Base-by-base conservation (phyloP, 148 eudicot species). In the Camellia granthamiana region DNA sequence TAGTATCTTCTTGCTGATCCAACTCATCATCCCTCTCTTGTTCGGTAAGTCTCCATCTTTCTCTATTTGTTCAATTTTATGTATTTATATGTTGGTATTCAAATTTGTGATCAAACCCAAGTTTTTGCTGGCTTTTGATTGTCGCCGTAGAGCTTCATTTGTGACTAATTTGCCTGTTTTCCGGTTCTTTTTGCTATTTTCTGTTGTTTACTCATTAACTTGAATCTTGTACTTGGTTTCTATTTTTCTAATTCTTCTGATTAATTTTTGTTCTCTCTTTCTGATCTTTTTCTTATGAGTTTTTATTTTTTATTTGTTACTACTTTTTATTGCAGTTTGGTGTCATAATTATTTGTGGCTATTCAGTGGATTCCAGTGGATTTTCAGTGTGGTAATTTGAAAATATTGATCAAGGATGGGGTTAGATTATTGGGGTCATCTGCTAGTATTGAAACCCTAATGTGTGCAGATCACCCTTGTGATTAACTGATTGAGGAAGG, bases 1-100 rank as follows among this genome's bases (percentile, higher is more conserved):
- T 76, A 30, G 38, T 30, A 73, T 77, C 71, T 59, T 81, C 82
- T 78, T 69, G 77, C 67, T 83, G 86, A 88, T 88, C 91, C 86
- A 71, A 62, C 81, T 63, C 44, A 44, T 80, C 16, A n/a, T 19
- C 30, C 46, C n/a, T 47, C 6, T 72, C 62, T 83, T 80, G 44
- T 62, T 72, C 77, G 86, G 88, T 77, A 83, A 84, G 74, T 66
- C 72, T 18, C 78, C 65, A 38, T 38, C 16, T 11, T 21, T 52
- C 23, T 64, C 18, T 55, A 0, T 3, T 9, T 38, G 3, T 52
- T 15, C 21, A 0, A 12, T 1, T 52, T 6, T 66, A 6, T 76
- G 18, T 47, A 4, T 12, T 11, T 62, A 16, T 2, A 11, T 62
- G 44, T 41, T 23, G 7, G 43, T 38, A 79, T 58, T 72, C 56